Percentiles rank a stretch among this genome's conserved stretches.
phyloP scores from a whole-genome alignment of 1,284 basidiomycete species.

The Cutaneotrichosporon sp. region DNA sequence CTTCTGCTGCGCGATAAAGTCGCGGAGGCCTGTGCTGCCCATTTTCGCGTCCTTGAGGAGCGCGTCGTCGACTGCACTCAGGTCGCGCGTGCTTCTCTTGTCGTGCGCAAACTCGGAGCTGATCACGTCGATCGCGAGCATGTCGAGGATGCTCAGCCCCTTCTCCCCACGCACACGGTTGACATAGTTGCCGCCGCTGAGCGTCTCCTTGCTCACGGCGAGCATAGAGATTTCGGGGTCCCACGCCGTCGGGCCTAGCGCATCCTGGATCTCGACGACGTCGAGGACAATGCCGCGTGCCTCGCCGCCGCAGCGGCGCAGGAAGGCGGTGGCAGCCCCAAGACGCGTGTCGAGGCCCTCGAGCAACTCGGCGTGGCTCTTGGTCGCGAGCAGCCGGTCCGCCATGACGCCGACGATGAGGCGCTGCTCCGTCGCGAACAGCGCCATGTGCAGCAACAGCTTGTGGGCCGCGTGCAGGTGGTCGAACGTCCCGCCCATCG shows the following conservation, averaged over 20 bases:
- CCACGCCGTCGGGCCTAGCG: slow-evolving; percentile 82
- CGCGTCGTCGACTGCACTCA: slow-evolving; percentile 59
- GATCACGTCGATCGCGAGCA: slow-evolving; percentile 84
- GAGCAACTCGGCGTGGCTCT: slow-evolving; percentile 69
- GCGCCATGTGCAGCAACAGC: slow-evolving; percentile 88
- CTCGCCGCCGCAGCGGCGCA: slow-evolving; percentile 46
- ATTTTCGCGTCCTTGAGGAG: slow-evolving; percentile 75
- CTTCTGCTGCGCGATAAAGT: slow-evolving; percentile 63
- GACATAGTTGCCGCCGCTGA: slow-evolving; percentile 64
- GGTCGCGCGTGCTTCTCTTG: slow-evolving; percentile 23
- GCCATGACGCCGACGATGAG: slow-evolving; percentile 86
- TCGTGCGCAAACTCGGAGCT: slow-evolving; percentile 57
- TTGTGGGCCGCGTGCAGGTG: slow-evolving; percentile 98
- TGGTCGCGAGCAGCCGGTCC: slow-evolving; percentile 72
- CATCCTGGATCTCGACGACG: slow-evolving; percentile 72
- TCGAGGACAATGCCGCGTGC: slow-evolving; percentile 39
- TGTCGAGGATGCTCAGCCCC: slow-evolving; percentile 62
- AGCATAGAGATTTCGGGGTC: slow-evolving; percentile 82
- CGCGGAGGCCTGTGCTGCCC: slow-evolving; percentile 84
- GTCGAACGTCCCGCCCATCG: slow-evolving; percentile 85
- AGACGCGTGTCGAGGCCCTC: slow-evolving; percentile 66
- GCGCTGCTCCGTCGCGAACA: slow-evolving; percentile 74
- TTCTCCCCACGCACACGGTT: slow-evolving; percentile 36
- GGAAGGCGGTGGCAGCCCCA: slow-evolving; percentile 63
- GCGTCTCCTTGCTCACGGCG: slow-evolving; percentile 83